Percentiles rank a stretch among this genome's conserved stretches.
phyloP scores from a whole-genome alignment of 257 asterid genomes.

The Forsythia suspensa region DNA sequence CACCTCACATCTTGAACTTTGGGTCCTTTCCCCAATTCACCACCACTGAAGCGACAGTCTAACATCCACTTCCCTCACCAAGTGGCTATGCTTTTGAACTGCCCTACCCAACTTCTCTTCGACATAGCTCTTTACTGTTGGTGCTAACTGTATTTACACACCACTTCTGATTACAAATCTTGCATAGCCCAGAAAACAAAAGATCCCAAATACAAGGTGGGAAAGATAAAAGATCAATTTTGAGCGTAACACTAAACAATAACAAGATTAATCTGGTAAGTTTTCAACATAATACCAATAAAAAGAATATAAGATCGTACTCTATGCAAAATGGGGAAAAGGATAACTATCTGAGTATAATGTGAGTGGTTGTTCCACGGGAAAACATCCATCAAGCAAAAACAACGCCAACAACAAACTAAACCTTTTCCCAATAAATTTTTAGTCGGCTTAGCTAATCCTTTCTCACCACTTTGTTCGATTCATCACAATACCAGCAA shows the following conservation, averaged over 20 bases:
- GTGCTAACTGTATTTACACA: conserved; percentile 51
- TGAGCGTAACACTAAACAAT: background rate
- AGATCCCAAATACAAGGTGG: conserved; percentile 2
- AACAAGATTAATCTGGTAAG: background rate
- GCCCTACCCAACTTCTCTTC: conserved; percentile 93
- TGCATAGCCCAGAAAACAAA: background rate
- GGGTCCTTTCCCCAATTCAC: conserved; percentile 91
- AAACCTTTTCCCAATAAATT: background rate
- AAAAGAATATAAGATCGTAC: background rate
- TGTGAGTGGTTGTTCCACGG: background rate
- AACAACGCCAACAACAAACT: background rate
- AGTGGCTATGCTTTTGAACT: conserved; percentile 80
- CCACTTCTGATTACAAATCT: background rate
- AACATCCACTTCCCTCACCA: conserved; percentile 91
- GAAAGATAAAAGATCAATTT: background rate
- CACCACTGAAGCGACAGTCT: conserved; percentile 85
- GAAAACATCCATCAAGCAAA: background rate
- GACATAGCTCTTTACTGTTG: conserved; percentile 74
- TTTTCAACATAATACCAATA: background rate
- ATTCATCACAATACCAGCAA: too few species aligned
- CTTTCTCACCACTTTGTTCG: background rate
- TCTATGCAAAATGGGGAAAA: background rate
- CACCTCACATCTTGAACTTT: conserved; percentile 85
- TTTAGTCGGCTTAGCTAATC: background rate
- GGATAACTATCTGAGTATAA: too few species aligned